A percentile compares a stretch with the other conserved stretches of the same genome.
Conservation (phyloP, 169 alveolate genomes). For the Neospora caninum region DNA sequence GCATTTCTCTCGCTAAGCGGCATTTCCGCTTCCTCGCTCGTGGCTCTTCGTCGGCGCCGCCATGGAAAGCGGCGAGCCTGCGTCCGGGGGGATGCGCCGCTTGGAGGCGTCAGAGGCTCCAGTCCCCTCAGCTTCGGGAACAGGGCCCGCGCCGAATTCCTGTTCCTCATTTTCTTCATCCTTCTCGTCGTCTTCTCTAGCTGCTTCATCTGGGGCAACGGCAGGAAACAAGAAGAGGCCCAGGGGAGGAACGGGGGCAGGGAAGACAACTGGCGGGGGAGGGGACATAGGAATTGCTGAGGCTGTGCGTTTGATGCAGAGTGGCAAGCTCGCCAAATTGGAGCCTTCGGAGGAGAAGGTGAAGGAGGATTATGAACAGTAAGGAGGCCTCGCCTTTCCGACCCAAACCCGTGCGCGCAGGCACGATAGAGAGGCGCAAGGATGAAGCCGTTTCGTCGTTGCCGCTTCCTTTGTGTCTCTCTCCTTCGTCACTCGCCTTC, state of each 20-base stretch:
- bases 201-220: not conserved
- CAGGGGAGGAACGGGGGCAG: not conserved
- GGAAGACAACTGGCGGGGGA: not conserved
- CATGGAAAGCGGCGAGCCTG: not conserved
- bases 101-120: not conserved
- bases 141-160: not conserved
- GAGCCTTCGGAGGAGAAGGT: slow-evolving; percentile 28
- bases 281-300: slow-evolving; percentile 1
- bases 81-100: not conserved
- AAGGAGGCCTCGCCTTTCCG: not conserved
- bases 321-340: slow-evolving; percentile 24
- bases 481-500: not conserved
- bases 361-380: slow-evolving; percentile 27
- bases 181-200: not conserved
- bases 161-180: not conserved
- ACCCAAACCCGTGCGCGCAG: not conserved
- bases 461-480: not conserved
- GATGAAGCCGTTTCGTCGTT: not conserved
- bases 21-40: too few relatives aligned
- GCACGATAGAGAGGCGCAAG: not conserved
- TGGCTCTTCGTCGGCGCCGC: not conserved
- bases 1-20: too few relatives aligned
- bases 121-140: not conserved
- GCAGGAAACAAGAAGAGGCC: slow-evolving; percentile 4
- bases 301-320: slow-evolving; percentile 13